Base-by-base conservation (phyloP, 441 rosid genomes). In the Croton laevigatus region DNA sequence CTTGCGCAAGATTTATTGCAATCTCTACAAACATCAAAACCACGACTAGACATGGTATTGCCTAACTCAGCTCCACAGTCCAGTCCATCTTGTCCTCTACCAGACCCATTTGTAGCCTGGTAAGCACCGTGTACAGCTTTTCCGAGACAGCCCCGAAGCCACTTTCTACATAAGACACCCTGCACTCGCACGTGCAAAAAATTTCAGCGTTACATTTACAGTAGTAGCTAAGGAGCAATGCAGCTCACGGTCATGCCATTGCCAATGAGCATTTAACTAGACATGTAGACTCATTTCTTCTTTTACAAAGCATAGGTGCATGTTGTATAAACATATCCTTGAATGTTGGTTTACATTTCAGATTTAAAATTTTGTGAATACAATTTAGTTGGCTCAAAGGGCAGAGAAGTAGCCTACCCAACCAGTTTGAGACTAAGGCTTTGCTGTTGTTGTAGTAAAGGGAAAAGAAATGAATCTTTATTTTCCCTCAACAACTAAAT, bases 51-150 rank as follows among this genome's bases (percentile, higher is more conserved):
- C 46, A 44, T 23, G 22, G 32, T 57, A 13, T 17, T 14, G 64
- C 17, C 76, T 80, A 91, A 62, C 81, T 84, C 66, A 94, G 79
- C 85, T 86, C 86, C 5, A 87, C 49, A 58, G 94, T 92, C 99
- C 99, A 94, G n/a, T 81, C 83, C 99, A 90, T 87, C 74, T 76
- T 81, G 86, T 94, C 97, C 32, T 88, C 93, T 27, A 36, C 79
- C 38, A 89, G 89, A 70, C 98, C 98, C 99, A 94, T 92, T 83
- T 92, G 99, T 51, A 92, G 89, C 70, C 85, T 85, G 49, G 99
- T 90, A 65, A 94, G 91, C 62, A 77, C 84, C 0, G 88, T 82
- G 72, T 89, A 90, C 23, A 94, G 83, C 69, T 81, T 79, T 78
- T 89, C 71, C 1, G 97, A 76, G 19, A 90, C 87, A 4, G 75